These are phyloP conservation scores for Leccinum pallidistipes DNA, from an alignment of 1,284 basidiomycete species.

Conservation along the genomic window DNA sequence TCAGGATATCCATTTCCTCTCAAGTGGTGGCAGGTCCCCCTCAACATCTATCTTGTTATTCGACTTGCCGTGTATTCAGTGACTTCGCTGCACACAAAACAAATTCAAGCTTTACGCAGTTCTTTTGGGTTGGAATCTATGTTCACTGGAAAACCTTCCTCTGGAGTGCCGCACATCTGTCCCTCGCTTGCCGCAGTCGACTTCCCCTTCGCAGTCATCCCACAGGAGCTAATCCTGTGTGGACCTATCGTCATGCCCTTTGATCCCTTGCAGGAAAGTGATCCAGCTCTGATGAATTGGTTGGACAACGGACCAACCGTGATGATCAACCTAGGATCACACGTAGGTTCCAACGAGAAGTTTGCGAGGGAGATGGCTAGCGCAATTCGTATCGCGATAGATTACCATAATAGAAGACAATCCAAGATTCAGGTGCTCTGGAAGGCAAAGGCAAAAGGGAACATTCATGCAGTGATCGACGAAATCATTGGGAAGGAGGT, in stretches of 20 bases:
- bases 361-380: constrained; percentile 5
- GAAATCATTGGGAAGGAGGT: background rate
- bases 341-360: background rate
- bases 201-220: background rate
- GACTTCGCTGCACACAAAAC: background rate
- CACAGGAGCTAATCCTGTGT: background rate
- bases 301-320: constrained; percentile 15
- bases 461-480: background rate
- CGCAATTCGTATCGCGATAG: constrained; percentile 9
- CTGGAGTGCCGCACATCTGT: constrained; percentile 5
- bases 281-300: constrained; percentile 11
- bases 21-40: constrained; percentile 13
- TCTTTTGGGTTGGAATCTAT: constrained; percentile 2
- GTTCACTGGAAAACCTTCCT: background rate
- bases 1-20: constrained; percentile 12
- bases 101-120: background rate
- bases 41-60: constrained; percentile 12
- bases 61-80: background rate
- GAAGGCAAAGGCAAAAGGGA: constrained; percentile 3
- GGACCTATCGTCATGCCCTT: constrained; percentile 17
- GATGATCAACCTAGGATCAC: constrained; percentile 10
- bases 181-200: constrained; percentile 3
- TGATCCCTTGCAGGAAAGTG: constrained; percentile 8
- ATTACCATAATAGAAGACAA: constrained; percentile 1
- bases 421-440: constrained; percentile 7